Conservation (phyloP, 2,329 filamentous ascomycete species). For the Neophaeococcomyces mojaviensis region DNA sequence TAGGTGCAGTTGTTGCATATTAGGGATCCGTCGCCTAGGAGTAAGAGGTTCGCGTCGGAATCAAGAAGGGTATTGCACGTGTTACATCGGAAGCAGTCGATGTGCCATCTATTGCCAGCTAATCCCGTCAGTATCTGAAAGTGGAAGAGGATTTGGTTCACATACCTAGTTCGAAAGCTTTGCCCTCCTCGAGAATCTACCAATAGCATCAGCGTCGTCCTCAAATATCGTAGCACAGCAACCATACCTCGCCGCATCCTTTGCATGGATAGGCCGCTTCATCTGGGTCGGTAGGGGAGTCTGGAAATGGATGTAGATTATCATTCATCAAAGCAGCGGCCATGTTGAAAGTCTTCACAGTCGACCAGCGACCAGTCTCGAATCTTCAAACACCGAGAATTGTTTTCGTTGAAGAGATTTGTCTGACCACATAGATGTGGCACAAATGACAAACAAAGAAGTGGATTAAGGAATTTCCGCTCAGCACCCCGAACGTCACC, state of each 20-base stretch:
- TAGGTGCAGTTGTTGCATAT: conserved; percentile 99
- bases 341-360: conserved; percentile 2
- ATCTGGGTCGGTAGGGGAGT: conserved; percentile 64
- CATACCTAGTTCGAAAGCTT: conserved; percentile 90
- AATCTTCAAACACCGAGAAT: not conserved
- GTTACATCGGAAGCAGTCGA: conserved; percentile 97
- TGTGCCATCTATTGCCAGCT: conserved; percentile 97
- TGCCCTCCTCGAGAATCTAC: conserved; percentile 95
- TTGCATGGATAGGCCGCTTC: conserved; percentile 81
- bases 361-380: conserved; percentile 3
- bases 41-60: conserved; percentile 92
- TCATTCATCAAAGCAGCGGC: conserved; percentile 4
- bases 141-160: conserved; percentile 11
- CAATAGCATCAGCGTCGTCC: conserved; percentile 11
- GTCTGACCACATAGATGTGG: conserved; percentile 7
- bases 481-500: not conserved
- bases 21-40: conserved; percentile 92
- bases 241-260: conserved; percentile 77
- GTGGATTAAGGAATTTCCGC: not conserved
- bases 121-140: conserved; percentile 26
- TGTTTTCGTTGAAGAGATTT: not conserved
- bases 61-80: conserved; percentile 92
- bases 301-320: conserved; percentile 36
- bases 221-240: conserved; percentile 16
- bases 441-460: not conserved